These are phyloP conservation scores for Pythium aquatile DNA, from an alignment of 352 stramenopile genomes.

Conservation along the genomic window DNA sequence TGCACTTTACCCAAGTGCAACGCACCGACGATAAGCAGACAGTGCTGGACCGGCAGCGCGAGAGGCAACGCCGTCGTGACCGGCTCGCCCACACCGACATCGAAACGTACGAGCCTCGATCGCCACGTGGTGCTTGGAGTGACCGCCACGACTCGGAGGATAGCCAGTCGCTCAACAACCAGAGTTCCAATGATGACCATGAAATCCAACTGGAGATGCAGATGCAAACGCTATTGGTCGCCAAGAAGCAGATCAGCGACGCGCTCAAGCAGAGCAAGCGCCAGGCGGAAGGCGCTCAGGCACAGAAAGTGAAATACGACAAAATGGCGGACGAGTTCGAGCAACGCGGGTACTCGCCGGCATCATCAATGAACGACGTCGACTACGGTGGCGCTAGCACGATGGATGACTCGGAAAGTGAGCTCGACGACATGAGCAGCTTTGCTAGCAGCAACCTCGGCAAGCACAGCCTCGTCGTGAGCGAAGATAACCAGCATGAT, in stretches of 20 bases:
- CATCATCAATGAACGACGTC: slow-evolving; percentile 8
- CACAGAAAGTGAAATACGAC: slow-evolving; percentile 17
- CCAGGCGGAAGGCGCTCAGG: slow-evolving; percentile 6
- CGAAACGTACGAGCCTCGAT: slow-evolving; percentile 13
- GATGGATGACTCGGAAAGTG: neutral
- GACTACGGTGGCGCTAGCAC: slow-evolving; percentile 1
- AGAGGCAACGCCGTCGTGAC: slow-evolving; percentile 26
- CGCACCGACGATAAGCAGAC: slow-evolving; percentile 15
- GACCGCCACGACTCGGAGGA: slow-evolving; percentile 11
- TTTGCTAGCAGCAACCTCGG: slow-evolving; percentile 5
- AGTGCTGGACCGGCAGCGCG: slow-evolving; percentile 16
- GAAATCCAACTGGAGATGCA: slow-evolving; percentile 24
- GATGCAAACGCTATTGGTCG: slow-evolving; percentile 22
- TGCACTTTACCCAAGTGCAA: slow-evolving; percentile 23
- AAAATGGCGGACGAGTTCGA: slow-evolving; percentile 21
- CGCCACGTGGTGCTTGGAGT: slow-evolving; percentile 7
- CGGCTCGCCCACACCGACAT: slow-evolving; percentile 26
- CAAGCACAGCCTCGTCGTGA: slow-evolving; percentile 2
- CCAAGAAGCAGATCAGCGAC: slow-evolving; percentile 25
- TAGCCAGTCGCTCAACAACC: slow-evolving; percentile 13
- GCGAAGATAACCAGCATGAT: slow-evolving; percentile 21
- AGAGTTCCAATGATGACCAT: slow-evolving; percentile 22
- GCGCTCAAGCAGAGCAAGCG: slow-evolving; percentile 22
- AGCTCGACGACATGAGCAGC: slow-evolving; percentile 5
- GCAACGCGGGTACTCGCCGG: slow-evolving; percentile 19